Base-by-base conservation (phyloP, 192 early-diverging fungal species). In the Backusella psychrophila region DNA sequence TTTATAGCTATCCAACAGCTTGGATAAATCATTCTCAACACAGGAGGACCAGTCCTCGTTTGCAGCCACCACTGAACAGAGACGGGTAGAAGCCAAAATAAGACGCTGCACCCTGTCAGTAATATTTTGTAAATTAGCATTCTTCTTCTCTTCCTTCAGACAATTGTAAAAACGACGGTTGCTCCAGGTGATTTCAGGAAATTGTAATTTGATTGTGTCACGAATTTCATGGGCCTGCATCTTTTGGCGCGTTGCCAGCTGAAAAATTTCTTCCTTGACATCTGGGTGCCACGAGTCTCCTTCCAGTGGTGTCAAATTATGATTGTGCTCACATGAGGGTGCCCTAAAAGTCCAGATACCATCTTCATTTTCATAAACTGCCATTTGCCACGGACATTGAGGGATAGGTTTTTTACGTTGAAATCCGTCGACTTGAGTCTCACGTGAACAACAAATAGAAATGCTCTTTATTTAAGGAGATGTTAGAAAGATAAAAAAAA, bases 131-230 rank as follows among this genome's bases (percentile, higher is more conserved):
- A 84, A 76, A 11, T 77, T 75, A 2, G 85, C 80, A 63, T 84
- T 83, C 41, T 84, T 86, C 23, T 87, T 80, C 49, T 89, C 88
- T 49, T 87, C 85, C 3, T 81, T 81, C 26, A 89, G 66, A 19
- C 83, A 77, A 72, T 89, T 89, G 44, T 89, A 88, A 72, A 89
- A 89, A n/a, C 88, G 78, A 26, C 88, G 77, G 49, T 89, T 87
- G 52, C 88, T 85, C 88, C 88, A 89, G 11, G 79, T 77, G 21
- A 88, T 80, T 56, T 84, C 79, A 9, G 87, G 87, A 78, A 88
- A 89, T 39, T 87, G 83, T 33, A 79, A 76, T 66, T 89, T 85
- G 75, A 89, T 85, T 3, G 80, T 67, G 15, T 85, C 82, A 21
- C 86, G 78, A 12, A 81, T 81, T 66, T 76, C 79, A 23, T 76